Percentiles rank a stretch among this genome's conserved stretches.
Conservation (phyloP, 768 basidiomycete genomes). For the Pleurotus giganteus region DNA sequence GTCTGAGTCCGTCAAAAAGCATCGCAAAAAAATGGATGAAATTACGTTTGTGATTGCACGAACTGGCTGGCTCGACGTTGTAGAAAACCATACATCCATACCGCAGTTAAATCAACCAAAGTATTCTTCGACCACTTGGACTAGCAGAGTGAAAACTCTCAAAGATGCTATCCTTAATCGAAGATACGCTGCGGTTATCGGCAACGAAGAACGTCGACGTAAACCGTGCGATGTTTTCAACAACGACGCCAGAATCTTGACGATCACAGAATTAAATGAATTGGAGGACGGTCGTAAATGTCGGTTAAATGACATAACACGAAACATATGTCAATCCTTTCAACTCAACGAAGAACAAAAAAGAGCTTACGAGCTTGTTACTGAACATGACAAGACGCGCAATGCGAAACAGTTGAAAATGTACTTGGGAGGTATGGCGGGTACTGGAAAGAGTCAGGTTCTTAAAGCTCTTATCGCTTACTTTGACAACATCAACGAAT, state of each 20-base stretch:
- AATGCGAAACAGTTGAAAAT: conserved; percentile 11
- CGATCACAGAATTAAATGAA: neutral
- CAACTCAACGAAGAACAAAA: conserved; percentile 21
- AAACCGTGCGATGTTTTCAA: too few relatives aligned
- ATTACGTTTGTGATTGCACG: neutral
- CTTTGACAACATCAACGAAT: conserved; percentile 13
- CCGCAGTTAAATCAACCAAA: neutral
- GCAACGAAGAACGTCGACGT: too few relatives aligned
- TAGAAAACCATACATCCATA: neutral
- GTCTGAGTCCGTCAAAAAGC: neutral
- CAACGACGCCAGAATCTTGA: neutral
- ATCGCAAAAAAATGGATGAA: neutral
- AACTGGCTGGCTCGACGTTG: neutral
- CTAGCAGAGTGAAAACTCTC: neutral
- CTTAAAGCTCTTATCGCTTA: conserved; percentile 15
- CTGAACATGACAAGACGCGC: conserved; percentile 14
- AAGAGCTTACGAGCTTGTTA: conserved; percentile 22
- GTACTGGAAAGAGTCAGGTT: conserved; percentile 18
- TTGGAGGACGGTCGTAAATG: neutral
- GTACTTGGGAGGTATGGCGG: conserved; percentile 19
- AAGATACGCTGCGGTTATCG: neutral
- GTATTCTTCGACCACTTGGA: neutral
- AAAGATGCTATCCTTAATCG: neutral
- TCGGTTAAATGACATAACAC: neutral
- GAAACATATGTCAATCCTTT: conserved; percentile 9